Percentiles rank a stretch among this genome's conserved stretches.
Conservation (phyloP, 2,329 filamentous ascomycete genomes). For the Byssoonygena ceratinophila region DNA sequence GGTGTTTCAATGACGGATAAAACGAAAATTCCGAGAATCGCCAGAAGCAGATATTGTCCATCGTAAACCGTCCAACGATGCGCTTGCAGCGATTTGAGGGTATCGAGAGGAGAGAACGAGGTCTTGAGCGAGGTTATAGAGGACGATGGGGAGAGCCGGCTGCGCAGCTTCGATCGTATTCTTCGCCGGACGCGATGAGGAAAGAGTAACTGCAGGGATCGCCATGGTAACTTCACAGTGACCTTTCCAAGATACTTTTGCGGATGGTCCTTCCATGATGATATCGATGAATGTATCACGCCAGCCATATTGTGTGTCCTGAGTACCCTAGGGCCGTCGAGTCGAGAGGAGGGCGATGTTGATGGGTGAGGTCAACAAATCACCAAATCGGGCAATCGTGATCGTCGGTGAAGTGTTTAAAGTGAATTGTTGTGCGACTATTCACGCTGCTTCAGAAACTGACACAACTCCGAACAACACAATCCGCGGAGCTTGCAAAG, state of each 20-base stretch:
- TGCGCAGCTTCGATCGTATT: slow-evolving; percentile 58
- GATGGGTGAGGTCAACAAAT: neutral
- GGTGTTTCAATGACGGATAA: slow-evolving; percentile 69
- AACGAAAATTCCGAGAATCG: slow-evolving; percentile 67
- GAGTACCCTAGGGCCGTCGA: neutral
- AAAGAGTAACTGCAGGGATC: slow-evolving; percentile 42
- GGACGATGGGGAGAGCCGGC: slow-evolving; percentile 55
- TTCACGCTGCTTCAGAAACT: neutral
- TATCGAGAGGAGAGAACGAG: slow-evolving; percentile 71
- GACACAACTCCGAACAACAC: neutral
- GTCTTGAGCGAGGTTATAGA: slow-evolving; percentile 67
- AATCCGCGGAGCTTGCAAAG: neutral
- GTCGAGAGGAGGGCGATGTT: neutral
- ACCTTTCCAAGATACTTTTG: slow-evolving; percentile 37
- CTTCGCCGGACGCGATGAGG: slow-evolving; percentile 57
- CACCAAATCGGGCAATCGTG: slow-evolving; percentile 4
- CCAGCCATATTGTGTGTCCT: slow-evolving; percentile 9
- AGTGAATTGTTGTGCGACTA: neutral
- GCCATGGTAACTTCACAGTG: slow-evolving; percentile 40
- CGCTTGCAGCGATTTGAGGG: slow-evolving; percentile 60
- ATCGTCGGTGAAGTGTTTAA: neutral
- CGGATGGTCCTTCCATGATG: slow-evolving; percentile 40
- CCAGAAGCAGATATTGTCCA: slow-evolving; percentile 68
- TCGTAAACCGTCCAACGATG: slow-evolving; percentile 77
- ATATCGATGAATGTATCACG: slow-evolving; percentile 29